Evolutionary conservation across 1,284 basidiomycete species (phyloP).

Genomic region (Ganoderma resinaceum): DNA sequence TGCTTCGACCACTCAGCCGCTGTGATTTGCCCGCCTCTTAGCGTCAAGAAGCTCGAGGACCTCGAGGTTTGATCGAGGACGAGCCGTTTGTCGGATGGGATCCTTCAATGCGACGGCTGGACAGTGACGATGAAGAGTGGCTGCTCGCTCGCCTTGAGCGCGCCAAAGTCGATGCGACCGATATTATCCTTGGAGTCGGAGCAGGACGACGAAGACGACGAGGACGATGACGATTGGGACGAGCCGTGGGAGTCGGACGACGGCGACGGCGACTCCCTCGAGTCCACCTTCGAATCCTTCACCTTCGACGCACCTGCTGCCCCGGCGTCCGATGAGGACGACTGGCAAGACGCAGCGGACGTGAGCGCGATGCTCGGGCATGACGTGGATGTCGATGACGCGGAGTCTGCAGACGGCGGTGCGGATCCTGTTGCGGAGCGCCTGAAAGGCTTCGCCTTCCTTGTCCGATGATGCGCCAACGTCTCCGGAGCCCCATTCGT

Average conservation of each 20-base stretch:
- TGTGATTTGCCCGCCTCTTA: neutral
- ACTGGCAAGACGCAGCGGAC: neutral
- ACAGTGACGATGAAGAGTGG: neutral
- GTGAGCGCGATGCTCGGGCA: neutral
- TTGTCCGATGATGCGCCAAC: too few species aligned
- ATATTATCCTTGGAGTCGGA: neutral
- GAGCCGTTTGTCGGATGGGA: constrained; percentile 7
- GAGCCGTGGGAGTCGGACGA: neutral
- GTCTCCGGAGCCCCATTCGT: too few species aligned
- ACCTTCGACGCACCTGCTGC: too few species aligned
- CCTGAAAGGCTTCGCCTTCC: too few species aligned
- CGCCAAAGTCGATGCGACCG: neutral
- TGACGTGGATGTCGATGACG: neutral
- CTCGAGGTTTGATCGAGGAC: neutral
- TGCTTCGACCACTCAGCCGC: constrained; percentile 14
- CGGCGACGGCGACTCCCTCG: too few species aligned
- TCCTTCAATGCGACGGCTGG: neutral
- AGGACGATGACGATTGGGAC: neutral
- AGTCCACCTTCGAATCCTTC: too few species aligned
- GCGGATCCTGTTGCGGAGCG: too few species aligned
- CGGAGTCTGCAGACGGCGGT: neutral
- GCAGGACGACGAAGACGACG: neutral
- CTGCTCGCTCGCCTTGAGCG: neutral
- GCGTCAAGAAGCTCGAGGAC: neutral
- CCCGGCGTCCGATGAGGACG: too few species aligned